Conservation (phyloP, 1,284 basidiomycete species). For the Ceratobasidium sp. region DNA sequence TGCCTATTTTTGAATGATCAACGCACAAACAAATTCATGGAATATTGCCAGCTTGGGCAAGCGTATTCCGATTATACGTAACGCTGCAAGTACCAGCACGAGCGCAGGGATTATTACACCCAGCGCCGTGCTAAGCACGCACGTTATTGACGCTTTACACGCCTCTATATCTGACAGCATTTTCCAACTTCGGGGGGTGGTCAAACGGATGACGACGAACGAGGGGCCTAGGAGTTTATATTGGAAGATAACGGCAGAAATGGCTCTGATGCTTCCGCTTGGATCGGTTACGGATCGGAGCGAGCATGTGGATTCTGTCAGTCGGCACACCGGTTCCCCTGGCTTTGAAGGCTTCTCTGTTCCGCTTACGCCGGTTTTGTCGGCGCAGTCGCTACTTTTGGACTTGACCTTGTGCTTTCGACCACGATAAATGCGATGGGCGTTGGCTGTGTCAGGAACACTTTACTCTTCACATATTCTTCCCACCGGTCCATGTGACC, state of each 20-base stretch:
- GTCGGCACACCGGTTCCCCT: too few relatives aligned
- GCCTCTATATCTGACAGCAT: conserved; percentile 30
- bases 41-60: conserved; percentile 35
- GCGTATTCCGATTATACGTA: conserved; percentile 17
- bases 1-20: not conserved
- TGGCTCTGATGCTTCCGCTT: conserved; percentile 6
- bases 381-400: not conserved
- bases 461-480: conserved; percentile 12
- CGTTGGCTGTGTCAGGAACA: too few relatives aligned
- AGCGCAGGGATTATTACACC: conserved; percentile 29
- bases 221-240: too few relatives aligned
- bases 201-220: not conserved
- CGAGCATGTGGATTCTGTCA: not conserved
- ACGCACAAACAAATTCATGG: conserved; percentile 40
- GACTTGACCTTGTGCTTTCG: conserved; percentile 1
- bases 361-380: not conserved
- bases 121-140: conserved; percentile 25
- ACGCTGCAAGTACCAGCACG: conserved; percentile 23
- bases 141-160: conserved; percentile 38
- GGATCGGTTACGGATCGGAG: conserved; percentile 5
- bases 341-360: too few relatives aligned
- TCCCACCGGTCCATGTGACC: not conserved
- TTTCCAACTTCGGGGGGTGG: conserved; percentile 10
- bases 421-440: not conserved
- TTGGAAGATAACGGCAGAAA: too few relatives aligned